Percentiles rank a stretch among this genome's conserved stretches.
Evolutionary conservation across 345 rosid genomes (phyloP).

Genomic region (Populus tremula): DNA sequence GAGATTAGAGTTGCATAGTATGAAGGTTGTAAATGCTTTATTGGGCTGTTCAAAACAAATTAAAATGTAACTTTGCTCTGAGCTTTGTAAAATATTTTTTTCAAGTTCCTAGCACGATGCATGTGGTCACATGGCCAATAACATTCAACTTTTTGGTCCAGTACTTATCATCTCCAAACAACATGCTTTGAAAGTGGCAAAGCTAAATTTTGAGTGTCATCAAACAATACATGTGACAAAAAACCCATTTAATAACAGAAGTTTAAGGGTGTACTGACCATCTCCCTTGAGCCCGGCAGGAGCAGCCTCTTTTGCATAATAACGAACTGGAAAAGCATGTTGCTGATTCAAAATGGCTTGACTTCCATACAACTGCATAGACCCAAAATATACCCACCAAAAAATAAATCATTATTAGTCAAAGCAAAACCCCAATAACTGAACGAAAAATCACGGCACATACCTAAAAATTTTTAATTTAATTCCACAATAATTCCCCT

Average conservation of each 20-base stretch:
- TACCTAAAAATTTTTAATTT: neutral
- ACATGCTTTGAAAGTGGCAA: neutral
- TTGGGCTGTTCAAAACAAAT: too few relatives aligned
- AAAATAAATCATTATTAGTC: neutral
- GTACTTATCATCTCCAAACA: neutral
- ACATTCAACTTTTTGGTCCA: neutral
- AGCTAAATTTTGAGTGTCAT: neutral
- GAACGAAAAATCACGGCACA: neutral
- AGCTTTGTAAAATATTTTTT: neutral
- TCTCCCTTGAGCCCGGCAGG: conserved; percentile 75
- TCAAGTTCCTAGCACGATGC: neutral
- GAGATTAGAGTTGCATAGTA: too few relatives aligned
- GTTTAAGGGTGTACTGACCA: conserved; percentile 44
- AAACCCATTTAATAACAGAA: neutral
- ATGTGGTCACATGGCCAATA: neutral
- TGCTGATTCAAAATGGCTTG: conserved; percentile 48
- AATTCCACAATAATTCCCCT: neutral
- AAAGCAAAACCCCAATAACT: neutral
- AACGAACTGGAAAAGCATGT: conserved; percentile 55
- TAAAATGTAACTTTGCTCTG: neutral
- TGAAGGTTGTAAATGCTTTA: too few relatives aligned
- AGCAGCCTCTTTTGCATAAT: conserved; percentile 71
- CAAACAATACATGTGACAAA: neutral
- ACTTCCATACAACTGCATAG: conserved; percentile 53
- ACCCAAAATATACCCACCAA: neutral